Evolutionary conservation across 2,329 filamentous ascomycete genomes (phyloP).

Genomic region (Ophiostoma piceae): DNA sequence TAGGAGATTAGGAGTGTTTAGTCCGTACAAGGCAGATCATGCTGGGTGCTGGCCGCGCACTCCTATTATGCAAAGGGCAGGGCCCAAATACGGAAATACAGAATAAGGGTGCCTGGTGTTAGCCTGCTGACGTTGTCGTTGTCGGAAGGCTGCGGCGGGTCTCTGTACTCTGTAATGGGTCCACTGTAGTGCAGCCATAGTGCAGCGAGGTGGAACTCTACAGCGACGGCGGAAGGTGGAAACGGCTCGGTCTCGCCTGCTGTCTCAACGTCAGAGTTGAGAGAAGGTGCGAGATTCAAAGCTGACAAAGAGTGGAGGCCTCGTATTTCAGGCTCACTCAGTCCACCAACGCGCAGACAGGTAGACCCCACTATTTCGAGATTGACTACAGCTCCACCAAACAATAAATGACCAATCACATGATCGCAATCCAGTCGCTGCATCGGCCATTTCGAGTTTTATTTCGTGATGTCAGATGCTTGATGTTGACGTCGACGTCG

Average conservation of each 20-base stretch:
- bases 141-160: not conserved
- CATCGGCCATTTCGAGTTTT: not conserved
- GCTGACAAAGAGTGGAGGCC: not conserved
- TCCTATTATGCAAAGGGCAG: not conserved
- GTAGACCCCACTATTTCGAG: not conserved
- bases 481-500: not conserved
- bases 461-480: not conserved
- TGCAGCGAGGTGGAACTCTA: not conserved
- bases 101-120: not conserved
- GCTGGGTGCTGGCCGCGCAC: not conserved
- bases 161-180: not conserved
- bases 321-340: not conserved
- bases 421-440: not conserved
- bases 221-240: not conserved
- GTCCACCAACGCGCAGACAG: too few relatives aligned
- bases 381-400: too few relatives aligned
- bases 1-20: not conserved
- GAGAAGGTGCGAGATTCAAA: not conserved
- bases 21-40: not conserved
- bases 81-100: not conserved
- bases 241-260: not conserved
- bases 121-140: constrained; percentile 11
- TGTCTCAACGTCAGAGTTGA: not conserved
- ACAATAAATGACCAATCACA: not conserved
- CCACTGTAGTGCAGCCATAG: not conserved